Base-by-base conservation (phyloP, 2,329 filamentous ascomycete genomes). In the Parasarocladium wereldwijsianum region DNA sequence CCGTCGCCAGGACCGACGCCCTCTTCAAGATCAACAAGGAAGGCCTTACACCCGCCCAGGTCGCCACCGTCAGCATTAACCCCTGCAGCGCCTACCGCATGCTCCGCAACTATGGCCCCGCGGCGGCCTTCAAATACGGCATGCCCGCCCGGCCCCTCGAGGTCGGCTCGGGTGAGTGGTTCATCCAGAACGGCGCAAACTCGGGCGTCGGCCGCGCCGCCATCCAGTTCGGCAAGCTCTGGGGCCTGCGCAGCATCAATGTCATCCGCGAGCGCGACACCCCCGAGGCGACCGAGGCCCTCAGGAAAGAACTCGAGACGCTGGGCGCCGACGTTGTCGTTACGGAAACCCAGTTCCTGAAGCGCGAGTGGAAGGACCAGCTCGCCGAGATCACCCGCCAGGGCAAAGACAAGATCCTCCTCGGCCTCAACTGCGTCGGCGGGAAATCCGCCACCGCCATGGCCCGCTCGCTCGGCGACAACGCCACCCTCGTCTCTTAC, bases 101-200 rank as follows among this genome's bases (percentile, higher is more conserved):
- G 76, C 66, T 98, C 34, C 73, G 75, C 33, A 81, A 87, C 49
- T 94, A 87, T 46, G 73, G 57, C 4, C 56, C 57, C 17, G 51
- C 55, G 31, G 58, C 60, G 13, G 52, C 59, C 9, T 48, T 60
- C 35, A 52, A 57, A 31, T 50, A 60, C 8, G 57, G 54, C 2
- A 40, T 66, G 28, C 58, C 58, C 32, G 61, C 67, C 46, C 44
- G 46, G 7, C 48, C 56, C 8, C 61, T 62, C 29, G 51, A 55
- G 26, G 44, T 54, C 14, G 61, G 58, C 29, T 62, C 61, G 34
- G 60, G 86, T 32, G 78, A 92, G 33, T 98, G 87, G 86, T 83
- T 94, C 48, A 75, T 98, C 26, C 90, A 98, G 56, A 98, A 98
- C 50, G 90, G 87, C 6, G 90, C 87, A 22, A 98, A 98, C 55